Conservation (phyloP, 345 rosid genomes). For the Camelina laxa region DNA sequence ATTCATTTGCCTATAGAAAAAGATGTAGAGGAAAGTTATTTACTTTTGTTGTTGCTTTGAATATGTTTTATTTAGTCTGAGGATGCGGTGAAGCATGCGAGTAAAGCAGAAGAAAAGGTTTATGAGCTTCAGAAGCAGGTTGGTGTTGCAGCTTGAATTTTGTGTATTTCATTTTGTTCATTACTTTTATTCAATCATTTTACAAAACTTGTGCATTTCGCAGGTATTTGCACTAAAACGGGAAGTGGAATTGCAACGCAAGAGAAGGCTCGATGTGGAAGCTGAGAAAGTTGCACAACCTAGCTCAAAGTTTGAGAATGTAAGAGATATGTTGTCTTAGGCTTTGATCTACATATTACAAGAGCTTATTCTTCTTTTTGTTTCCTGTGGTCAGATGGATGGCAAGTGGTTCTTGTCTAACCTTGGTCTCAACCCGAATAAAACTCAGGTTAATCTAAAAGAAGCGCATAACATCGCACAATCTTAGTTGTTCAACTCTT, state of each 20-base stretch:
- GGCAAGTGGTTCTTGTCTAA: constrained; percentile 43
- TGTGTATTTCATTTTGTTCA: neutral
- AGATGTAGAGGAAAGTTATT: neutral
- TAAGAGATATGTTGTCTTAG: constrained; percentile 27
- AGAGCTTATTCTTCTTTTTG: neutral
- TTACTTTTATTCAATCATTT: neutral
- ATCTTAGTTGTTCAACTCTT: constrained; percentile 5
- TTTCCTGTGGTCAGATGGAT: constrained; percentile 33
- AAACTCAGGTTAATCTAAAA: constrained; percentile 45
- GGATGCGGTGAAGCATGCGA: constrained; percentile 26
- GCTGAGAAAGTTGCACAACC: constrained; percentile 42
- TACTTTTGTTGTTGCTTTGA: neutral
- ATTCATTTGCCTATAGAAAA: neutral
- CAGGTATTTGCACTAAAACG: constrained; percentile 44
- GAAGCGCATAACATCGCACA: neutral
- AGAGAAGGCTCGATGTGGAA: constrained; percentile 45
- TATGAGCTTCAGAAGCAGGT: constrained; percentile 54
- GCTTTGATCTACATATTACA: constrained; percentile 7
- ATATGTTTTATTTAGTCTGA: constrained; percentile 30
- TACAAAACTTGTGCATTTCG: constrained; percentile 7
- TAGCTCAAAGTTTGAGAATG: constrained; percentile 45
- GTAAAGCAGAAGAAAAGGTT: constrained; percentile 34
- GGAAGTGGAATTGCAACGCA: constrained; percentile 47
- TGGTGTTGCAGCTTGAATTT: constrained; percentile 23
- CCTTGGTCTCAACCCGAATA: constrained; percentile 36